Evolutionary conservation across 768 basidiomycete genomes (phyloP), one percentile per base, ranked within the genome.

Genomic region (Clathrus columnatus): DNA sequence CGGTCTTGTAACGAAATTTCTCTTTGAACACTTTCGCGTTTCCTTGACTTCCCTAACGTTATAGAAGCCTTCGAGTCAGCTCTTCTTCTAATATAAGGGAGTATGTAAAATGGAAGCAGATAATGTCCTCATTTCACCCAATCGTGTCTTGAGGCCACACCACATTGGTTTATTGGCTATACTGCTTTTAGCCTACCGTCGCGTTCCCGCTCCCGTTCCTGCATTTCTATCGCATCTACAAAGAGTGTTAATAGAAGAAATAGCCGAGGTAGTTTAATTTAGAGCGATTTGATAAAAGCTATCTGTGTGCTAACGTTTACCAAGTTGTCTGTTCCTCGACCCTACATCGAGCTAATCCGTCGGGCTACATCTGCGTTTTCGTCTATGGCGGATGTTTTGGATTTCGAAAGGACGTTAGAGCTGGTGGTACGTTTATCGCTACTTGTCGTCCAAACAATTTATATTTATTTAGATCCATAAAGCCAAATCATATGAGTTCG

Each of bases 141-240:
- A 81, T 50, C 84, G 87, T 67, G 73, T 81, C 54, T 74, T 91
- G 26, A 75, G 82, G 53, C 87, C 89, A 1, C 89, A 91, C 62
- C 90, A 92, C 64, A 72, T 91, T 50, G 77, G 77, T 48, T 70
- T 91, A 16, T 72, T 91, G 28, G 77, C 78, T 29, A 70, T 88
- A 23, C 71, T 90, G 30, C 71, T 82, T 57, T 70, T 84, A 11
- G 70, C 78, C 4, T 86, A 83, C 66, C 83, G 80, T 64, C 82
- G 85, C 59, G 73, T 74, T 56, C 73, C 74, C 8, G 32, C 59
- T 23, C 73, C 87, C 8, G 80, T 85, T 1, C 64, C 77, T 20
- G 60, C 68, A 6, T 89, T 86, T 63, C 64, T 79, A 14, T 70
- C 88, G 18, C 80, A 84, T 61, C 63, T 87, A 14, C 79, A 83